Percentiles rank a stretch among this genome's conserved stretches.
phyloP scores from a whole-genome alignment of 306 rosid genomes.

The Ammopiptanthus mongolicus region DNA sequence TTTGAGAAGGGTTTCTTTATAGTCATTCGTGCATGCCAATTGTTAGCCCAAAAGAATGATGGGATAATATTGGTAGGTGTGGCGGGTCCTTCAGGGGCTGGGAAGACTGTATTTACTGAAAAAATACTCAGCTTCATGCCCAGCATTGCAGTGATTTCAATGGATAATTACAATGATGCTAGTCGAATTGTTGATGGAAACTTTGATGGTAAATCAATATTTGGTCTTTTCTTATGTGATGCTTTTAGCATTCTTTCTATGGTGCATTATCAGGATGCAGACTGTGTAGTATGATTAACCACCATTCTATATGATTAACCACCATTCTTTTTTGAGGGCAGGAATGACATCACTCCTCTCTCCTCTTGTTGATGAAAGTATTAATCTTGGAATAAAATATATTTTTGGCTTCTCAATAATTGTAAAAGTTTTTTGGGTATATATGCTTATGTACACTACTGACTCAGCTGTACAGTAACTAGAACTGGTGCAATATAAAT shows the following conservation, averaged over 20 bases:
- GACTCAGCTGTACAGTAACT: background rate
- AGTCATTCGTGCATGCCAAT: conserved; percentile 87
- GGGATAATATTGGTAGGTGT: conserved; percentile 88
- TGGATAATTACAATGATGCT: conserved; percentile 94
- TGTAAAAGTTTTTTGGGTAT: background rate
- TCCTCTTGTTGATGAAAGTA: background rate
- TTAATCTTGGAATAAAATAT: background rate
- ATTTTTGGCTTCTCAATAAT: background rate
- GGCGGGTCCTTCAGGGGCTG: conserved; percentile 99
- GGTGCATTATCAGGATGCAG: conserved; percentile 9
- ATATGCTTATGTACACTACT: background rate
- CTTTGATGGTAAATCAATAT: conserved; percentile 70
- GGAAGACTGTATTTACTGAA: conserved; percentile 89
- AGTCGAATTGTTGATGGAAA: conserved; percentile 98
- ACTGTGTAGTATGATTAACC: background rate
- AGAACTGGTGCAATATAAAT: background rate
- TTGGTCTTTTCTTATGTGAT: conserved; percentile 15
- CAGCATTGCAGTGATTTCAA: conserved; percentile 91
- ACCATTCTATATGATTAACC: background rate
- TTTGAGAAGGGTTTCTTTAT: conserved; percentile 97
- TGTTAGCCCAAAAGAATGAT: conserved; percentile 81
- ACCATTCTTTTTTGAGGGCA: background rate
- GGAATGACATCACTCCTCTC: conserved; percentile 1
- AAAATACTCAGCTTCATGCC: conserved; percentile 94
- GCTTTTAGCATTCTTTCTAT: conserved; percentile 15